These are phyloP conservation scores for Cercospora beticola DNA, from an alignment of 2,329 filamentous ascomycete genomes.

Conservation along the genomic window DNA sequence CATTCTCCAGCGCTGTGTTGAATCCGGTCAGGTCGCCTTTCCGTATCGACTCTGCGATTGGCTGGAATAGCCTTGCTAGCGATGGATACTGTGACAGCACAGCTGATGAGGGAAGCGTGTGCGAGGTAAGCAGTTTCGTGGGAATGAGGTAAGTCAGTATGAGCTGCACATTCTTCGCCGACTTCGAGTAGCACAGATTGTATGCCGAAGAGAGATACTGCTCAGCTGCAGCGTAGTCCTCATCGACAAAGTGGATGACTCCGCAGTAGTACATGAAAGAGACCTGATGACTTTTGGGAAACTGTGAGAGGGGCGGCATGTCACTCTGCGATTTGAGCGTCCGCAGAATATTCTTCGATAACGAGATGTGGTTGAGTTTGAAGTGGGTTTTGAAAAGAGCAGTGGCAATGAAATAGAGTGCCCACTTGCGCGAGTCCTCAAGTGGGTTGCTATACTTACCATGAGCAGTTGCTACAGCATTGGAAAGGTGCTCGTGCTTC, in stretches of 20 bases:
- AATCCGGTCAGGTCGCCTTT: conserved; percentile 80
- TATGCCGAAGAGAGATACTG: conserved; percentile 77
- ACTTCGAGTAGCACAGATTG: conserved; percentile 70
- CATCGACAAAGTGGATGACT: conserved; percentile 89
- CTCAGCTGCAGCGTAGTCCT: conserved; percentile 85
- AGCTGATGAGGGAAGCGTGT: conserved; percentile 71
- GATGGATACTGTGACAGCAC: conserved; percentile 74
- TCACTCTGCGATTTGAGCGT: conserved; percentile 71
- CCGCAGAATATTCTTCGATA: conserved; percentile 86
- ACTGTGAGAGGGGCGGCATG: conserved; percentile 74
- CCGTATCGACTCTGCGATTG: conserved; percentile 76
- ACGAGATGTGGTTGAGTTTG: conserved; percentile 76
- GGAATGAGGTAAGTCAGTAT: conserved; percentile 95
- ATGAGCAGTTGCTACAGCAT: conserved; percentile 26
- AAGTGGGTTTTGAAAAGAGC: conserved; percentile 98
- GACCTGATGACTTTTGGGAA: conserved; percentile 86
- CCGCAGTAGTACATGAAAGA: conserved; percentile 97
- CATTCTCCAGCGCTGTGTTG: conserved; percentile 73
- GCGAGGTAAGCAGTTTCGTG: conserved; percentile 82
- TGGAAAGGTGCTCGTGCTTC: neutral
- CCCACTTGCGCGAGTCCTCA: conserved; percentile 94
- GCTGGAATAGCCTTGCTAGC: conserved; percentile 74
- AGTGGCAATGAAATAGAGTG: conserved; percentile 91
- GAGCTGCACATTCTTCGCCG: conserved; percentile 78
- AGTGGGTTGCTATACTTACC: conserved; percentile 64